Evolutionary conservation across 768 basidiomycete species (phyloP).

Genomic region (Cytidiella melzeri): DNA sequence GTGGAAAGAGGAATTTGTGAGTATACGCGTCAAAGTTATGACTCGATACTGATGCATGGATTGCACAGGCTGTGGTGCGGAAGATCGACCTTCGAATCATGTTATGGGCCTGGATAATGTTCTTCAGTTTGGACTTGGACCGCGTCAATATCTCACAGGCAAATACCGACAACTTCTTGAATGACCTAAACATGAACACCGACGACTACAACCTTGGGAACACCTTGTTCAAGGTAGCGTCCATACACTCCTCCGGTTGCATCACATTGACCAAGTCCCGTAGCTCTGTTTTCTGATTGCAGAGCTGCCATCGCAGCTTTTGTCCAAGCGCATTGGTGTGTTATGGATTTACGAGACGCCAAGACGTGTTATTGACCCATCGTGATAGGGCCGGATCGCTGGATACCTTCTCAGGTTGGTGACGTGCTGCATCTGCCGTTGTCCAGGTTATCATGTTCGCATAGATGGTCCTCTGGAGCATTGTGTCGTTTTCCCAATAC

Average conservation of each 20-base stretch:
- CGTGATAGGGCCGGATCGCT: slow-evolving; percentile 44
- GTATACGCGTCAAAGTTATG: slow-evolving; percentile 9
- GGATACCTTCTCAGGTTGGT: slow-evolving; percentile 53
- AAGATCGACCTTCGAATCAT: slow-evolving; percentile 58
- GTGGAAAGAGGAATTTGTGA: slow-evolving; percentile 57
- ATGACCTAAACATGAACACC: slow-evolving; percentile 52
- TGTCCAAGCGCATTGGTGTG: slow-evolving; percentile 58
- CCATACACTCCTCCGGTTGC: too few relatives aligned
- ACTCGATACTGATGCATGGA: neutral
- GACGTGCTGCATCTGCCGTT: too few relatives aligned
- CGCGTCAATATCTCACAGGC: slow-evolving; percentile 60
- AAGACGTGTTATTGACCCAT: neutral
- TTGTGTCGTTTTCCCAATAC: slow-evolving; percentile 49
- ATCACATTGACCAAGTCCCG: too few relatives aligned
- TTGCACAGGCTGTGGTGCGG: slow-evolving; percentile 40
- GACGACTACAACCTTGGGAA: slow-evolving; percentile 66
- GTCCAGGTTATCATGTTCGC: too few relatives aligned
- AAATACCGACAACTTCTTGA: slow-evolving; percentile 62
- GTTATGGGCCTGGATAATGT: slow-evolving; percentile 58
- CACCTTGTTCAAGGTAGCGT: slow-evolving; percentile 46
- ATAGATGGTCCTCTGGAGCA: slow-evolving; percentile 52
- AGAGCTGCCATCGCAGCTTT: slow-evolving; percentile 64
- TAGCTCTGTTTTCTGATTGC: slow-evolving; percentile 28
- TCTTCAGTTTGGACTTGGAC: slow-evolving; percentile 55
- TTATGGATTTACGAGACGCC: neutral